Evolutionary conservation across 345 rosid species (phyloP).

Genomic region (Brassica nigra): DNA sequence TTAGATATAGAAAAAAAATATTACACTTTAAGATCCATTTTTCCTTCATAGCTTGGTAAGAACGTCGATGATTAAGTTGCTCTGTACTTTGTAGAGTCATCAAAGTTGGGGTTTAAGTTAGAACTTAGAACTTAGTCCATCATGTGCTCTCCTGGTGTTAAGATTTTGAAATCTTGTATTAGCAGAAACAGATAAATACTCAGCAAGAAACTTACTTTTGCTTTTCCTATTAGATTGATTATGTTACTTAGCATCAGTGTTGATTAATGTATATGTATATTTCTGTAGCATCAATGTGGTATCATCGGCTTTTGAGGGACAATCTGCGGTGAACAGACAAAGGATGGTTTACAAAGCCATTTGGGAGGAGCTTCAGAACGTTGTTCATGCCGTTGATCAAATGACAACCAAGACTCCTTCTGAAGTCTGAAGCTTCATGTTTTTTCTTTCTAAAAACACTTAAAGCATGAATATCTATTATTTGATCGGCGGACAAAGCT

Average conservation of each 20-base stretch:
- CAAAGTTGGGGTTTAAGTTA: neutral
- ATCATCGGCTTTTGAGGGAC: slow-evolving; percentile 79
- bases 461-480: neutral
- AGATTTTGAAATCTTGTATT: slow-evolving; percentile 1
- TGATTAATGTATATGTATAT: neutral
- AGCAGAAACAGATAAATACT: neutral
- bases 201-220: neutral
- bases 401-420: slow-evolving; percentile 89
- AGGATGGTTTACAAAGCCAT: slow-evolving; percentile 98
- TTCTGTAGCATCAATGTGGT: slow-evolving; percentile 78
- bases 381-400: slow-evolving; percentile 91
- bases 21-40: neutral
- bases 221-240: neutral
- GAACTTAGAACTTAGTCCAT: neutral
- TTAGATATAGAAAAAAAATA: neutral
- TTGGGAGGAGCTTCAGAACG: slow-evolving; percentile 98
- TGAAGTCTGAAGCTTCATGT: slow-evolving; percentile 50
- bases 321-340: slow-evolving; percentile 87
- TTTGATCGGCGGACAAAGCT: slow-evolving; percentile 14
- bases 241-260: neutral
- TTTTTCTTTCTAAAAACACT: neutral
- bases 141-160: neutral
- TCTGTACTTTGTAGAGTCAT: neutral
- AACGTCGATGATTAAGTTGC: neutral
- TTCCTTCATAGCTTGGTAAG: neutral